These are phyloP conservation scores for Peterozyma xylosa DNA, from an alignment of 805 yeast species.

Conservation along the genomic window DNA sequence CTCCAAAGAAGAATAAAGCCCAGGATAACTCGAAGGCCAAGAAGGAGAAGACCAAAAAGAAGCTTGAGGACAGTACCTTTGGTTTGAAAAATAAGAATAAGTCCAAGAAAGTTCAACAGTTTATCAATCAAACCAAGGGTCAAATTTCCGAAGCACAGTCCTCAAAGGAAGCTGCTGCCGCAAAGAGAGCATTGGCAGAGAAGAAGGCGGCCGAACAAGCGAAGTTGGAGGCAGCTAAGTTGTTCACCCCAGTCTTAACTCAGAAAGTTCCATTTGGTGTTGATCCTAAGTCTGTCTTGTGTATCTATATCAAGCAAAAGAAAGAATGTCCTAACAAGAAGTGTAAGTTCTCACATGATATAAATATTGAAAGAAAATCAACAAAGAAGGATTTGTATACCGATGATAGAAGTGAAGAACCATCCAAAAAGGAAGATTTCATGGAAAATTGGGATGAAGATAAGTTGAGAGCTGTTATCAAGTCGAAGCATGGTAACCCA, in stretches of 20 bases:
- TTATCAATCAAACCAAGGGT: slow-evolving; percentile 57
- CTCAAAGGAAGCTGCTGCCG: slow-evolving; percentile 39
- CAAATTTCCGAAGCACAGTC: slow-evolving; percentile 46
- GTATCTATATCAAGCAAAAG: slow-evolving; percentile 79
- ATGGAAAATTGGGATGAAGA: slow-evolving; percentile 98
- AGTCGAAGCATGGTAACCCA: slow-evolving; percentile 91
- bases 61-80: slow-evolving; percentile 82
- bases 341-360: slow-evolving; percentile 92
- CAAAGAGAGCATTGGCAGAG: slow-evolving; percentile 72
- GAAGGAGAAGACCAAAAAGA: slow-evolving; percentile 50
- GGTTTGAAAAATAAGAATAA: slow-evolving; percentile 95
- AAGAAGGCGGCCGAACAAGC: slow-evolving; percentile 90
- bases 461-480: slow-evolving; percentile 77
- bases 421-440: slow-evolving; percentile 61
- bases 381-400: slow-evolving; percentile 89
- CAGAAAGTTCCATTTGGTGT: slow-evolving; percentile 96
- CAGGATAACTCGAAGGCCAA: slow-evolving; percentile 54
- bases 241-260: slow-evolving; percentile 58
- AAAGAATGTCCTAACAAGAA: slow-evolving; percentile 74
- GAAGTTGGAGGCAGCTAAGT: slow-evolving; percentile 74
- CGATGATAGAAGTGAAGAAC: slow-evolving; percentile 59
- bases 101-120: slow-evolving; percentile 81
- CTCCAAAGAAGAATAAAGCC: slow-evolving; percentile 67
- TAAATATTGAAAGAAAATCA: slow-evolving; percentile 77
- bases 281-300: slow-evolving; percentile 89